Percentiles rank a stretch among this genome's conserved stretches.
Conservation (phyloP, 2,329 filamentous ascomycete species). For the Trichoderma breve region DNA sequence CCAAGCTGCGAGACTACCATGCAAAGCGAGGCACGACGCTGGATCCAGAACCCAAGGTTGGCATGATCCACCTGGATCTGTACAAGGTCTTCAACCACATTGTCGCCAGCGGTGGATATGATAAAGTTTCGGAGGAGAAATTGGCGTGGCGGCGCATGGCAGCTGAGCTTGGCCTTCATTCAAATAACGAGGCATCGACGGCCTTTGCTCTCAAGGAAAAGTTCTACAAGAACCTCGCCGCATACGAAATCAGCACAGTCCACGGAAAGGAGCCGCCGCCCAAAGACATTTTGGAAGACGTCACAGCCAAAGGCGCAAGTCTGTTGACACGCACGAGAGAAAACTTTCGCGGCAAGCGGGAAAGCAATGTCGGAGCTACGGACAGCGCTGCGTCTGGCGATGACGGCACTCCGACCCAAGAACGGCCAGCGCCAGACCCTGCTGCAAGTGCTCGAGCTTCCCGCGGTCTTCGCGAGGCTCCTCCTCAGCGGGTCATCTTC, state of each 20-base stretch:
- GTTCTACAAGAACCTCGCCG: slow-evolving; percentile 86
- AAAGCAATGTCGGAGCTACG: slow-evolving; percentile 49
- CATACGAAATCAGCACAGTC: slow-evolving; percentile 78
- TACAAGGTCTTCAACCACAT: slow-evolving; percentile 77
- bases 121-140: slow-evolving; percentile 79
- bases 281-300: slow-evolving; percentile 82
- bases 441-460: slow-evolving; percentile 58
- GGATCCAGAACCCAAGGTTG: slow-evolving; percentile 79
- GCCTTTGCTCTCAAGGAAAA: slow-evolving; percentile 83
- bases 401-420: slow-evolving; percentile 57
- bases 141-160: slow-evolving; percentile 81
- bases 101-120: slow-evolving; percentile 76
- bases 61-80: slow-evolving; percentile 72
- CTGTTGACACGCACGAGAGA: slow-evolving; percentile 77
- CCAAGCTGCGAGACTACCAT: slow-evolving; percentile 70
- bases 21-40: slow-evolving; percentile 74
- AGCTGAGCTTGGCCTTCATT: slow-evolving; percentile 71
- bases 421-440: slow-evolving; percentile 50
- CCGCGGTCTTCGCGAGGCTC: slow-evolving; percentile 73
- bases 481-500: slow-evolving; percentile 79
- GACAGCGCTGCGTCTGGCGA: slow-evolving; percentile 60
- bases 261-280: slow-evolving; percentile 80
- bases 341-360: slow-evolving; percentile 60
- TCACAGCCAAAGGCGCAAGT: slow-evolving; percentile 79
- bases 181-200: slow-evolving; percentile 74